Evolutionary conservation across 345 rosid genomes (phyloP).

Genomic region (Salix brachista): DNA sequence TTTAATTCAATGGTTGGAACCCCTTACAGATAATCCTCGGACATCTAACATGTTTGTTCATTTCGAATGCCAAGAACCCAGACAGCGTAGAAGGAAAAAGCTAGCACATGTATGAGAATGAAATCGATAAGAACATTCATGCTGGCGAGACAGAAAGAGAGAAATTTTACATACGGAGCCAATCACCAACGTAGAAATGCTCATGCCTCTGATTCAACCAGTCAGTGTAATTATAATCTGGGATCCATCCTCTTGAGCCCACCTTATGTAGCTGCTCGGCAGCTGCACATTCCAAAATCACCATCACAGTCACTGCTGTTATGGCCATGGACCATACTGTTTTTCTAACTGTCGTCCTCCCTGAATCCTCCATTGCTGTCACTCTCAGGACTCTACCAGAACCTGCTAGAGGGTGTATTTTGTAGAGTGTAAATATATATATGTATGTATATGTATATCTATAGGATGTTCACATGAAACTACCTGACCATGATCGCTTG

Average conservation of each 20-base stretch:
- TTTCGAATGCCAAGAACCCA: too few relatives aligned
- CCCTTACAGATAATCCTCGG: too few relatives aligned
- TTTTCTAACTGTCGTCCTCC: background rate
- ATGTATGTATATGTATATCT: too few relatives aligned
- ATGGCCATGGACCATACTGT: background rate
- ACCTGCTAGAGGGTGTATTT: too few relatives aligned
- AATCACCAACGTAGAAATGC: slow-evolving; percentile 14
- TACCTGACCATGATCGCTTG: background rate
- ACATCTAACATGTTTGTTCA: too few relatives aligned
- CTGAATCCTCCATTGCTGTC: background rate
- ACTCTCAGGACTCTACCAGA: background rate
- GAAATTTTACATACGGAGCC: slow-evolving; percentile 2
- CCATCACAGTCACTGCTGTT: background rate
- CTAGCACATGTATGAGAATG: background rate
- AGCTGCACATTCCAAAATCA: background rate
- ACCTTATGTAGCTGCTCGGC: slow-evolving; percentile 3
- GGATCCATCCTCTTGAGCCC: slow-evolving; percentile 13
- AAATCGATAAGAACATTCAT: too few relatives aligned
- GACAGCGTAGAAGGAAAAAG: too few relatives aligned
- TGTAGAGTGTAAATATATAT: too few relatives aligned
- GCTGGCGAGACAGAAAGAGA: too few relatives aligned
- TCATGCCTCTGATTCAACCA: slow-evolving; percentile 2
- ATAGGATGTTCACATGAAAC: too few relatives aligned
- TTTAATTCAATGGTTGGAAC: too few relatives aligned
- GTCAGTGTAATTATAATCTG: slow-evolving; percentile 8